Conservation (phyloP, 345 rosid genomes). For the Melastoma malabathricum region DNA sequence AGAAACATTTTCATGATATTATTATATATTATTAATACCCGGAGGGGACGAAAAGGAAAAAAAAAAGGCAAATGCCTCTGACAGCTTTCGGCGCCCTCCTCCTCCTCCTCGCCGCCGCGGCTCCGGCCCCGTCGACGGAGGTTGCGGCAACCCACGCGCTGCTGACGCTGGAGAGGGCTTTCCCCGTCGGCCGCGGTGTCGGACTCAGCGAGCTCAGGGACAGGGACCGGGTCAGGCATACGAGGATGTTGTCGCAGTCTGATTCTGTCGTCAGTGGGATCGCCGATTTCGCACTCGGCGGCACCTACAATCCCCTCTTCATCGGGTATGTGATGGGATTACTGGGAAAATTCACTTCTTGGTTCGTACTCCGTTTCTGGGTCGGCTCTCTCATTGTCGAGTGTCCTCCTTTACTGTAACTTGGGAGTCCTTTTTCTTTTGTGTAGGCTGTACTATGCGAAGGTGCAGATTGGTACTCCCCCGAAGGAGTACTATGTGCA, state of each 20-base stretch:
- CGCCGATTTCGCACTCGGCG: constrained; percentile 66
- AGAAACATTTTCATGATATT: too few species aligned
- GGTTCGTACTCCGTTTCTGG: too few species aligned
- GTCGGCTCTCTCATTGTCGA: too few species aligned
- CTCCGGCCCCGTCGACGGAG: constrained; percentile 10
- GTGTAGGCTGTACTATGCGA: constrained; percentile 70
- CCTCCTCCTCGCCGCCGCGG: constrained; percentile 13
- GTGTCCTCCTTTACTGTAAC: too few species aligned
- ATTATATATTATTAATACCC: too few species aligned
- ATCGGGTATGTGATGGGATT: constrained; percentile 44
- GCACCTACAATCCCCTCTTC: constrained; percentile 73
- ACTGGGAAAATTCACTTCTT: too few species aligned
- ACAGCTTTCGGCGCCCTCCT: too few species aligned
- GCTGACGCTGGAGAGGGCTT: constrained; percentile 41
- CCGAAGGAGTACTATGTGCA: constrained; percentile 88
- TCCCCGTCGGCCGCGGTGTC: constrained; percentile 34
- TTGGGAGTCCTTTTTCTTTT: too few species aligned
- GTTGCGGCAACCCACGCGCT: constrained; percentile 24
- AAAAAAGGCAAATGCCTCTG: too few species aligned
- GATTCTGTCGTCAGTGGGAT: constrained; percentile 26
- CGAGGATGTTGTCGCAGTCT: constrained; percentile 51
- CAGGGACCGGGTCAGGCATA: constrained; percentile 56
- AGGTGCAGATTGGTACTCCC: constrained; percentile 70
- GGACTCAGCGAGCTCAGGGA: constrained; percentile 47
- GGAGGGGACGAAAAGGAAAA: too few species aligned